Base-by-base conservation (phyloP, 2,329 filamentous ascomycete species). In the Epichloe coenophiala region DNA sequence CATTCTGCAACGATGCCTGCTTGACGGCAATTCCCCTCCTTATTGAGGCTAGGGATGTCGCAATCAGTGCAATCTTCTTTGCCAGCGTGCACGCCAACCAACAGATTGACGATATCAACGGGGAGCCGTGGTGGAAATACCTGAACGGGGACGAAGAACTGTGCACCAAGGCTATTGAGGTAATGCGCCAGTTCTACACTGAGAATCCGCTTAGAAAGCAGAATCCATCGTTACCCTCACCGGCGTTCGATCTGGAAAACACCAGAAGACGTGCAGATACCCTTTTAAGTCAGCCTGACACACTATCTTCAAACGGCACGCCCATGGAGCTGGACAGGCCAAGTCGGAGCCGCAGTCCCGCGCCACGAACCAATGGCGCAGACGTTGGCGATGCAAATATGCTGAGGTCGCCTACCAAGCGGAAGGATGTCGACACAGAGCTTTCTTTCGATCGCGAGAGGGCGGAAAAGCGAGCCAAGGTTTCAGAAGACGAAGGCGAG, bases 1-100 rank as follows among this genome's bases (percentile, higher is more conserved):
- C 88, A 0, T 97, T 96, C 61, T 81, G 95, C 55, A 96, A 94
- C 63, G 93, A 98, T 67, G 86, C 85, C 19, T 86, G 83, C 56
- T 80, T 91, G 53, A 97, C 91, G 1, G 80, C 84, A 40, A 74
- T 97, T 46, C 94, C 90, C 53, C 76, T 98, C 3, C 74, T 94
- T 33, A 85, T 90, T 65, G 80, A 81, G 19, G 80, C 88, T 15
- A 79, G 82, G 40, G 87, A 88, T 39, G 86, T 97, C 49, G 89
- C 91, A 15, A 85, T 91, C 35, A 84, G 82, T 27, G 84, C 89
- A 17, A 78, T 98, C 27, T 96, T 94, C 68, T 93, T 91, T 53
- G 88, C 87, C 5, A 86, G 87, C 52, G 81, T 82, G 42, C 83
- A 89, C 60, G 85, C 81, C 35, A 75, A 80, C 37, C 75, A 88